phyloP scores from a whole-genome alignment of 768 basidiomycete species.

The Lactifluus pinguis region DNA sequence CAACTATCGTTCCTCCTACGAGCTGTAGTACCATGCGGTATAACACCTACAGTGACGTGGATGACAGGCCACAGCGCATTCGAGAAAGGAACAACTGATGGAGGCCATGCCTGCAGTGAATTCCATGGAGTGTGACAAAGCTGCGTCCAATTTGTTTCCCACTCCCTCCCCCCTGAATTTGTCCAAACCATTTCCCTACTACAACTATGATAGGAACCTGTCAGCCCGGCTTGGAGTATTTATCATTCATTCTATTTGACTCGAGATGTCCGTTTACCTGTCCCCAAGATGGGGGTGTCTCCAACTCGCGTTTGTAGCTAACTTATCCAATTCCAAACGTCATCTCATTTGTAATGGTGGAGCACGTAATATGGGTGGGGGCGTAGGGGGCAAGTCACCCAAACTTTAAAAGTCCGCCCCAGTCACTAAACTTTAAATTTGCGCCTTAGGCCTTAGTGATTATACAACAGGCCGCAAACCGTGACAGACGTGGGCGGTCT shows the following conservation, averaged over 20 bases:
- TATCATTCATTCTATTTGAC: too few relatives aligned
- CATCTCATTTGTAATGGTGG: neutral
- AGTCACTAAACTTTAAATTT: slow-evolving; percentile 1
- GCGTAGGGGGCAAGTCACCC: too few relatives aligned
- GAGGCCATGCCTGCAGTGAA: neutral
- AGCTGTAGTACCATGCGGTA: too few relatives aligned
- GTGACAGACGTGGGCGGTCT: neutral
- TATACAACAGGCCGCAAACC: neutral
- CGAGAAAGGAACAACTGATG: neutral
- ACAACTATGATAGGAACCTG: neutral
- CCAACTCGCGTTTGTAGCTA: too few relatives aligned
- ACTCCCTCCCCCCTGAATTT: neutral
- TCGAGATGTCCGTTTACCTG: neutral
- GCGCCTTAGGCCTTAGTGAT: neutral
- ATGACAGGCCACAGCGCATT: neutral
- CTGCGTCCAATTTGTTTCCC: neutral
- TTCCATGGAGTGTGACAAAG: neutral
- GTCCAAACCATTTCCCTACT: neutral
- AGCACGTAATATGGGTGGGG: neutral
- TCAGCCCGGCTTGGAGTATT: neutral
- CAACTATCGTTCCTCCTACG: neutral
- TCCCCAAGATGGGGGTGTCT: neutral
- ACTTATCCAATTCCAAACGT: neutral
- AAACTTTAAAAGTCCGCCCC: neutral
- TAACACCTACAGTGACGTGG: too few relatives aligned